Evolutionary conservation across 306 rosid genomes (phyloP), one percentile per base, ranked within the genome.

Genomic region (Prunus kanzakura): DNA sequence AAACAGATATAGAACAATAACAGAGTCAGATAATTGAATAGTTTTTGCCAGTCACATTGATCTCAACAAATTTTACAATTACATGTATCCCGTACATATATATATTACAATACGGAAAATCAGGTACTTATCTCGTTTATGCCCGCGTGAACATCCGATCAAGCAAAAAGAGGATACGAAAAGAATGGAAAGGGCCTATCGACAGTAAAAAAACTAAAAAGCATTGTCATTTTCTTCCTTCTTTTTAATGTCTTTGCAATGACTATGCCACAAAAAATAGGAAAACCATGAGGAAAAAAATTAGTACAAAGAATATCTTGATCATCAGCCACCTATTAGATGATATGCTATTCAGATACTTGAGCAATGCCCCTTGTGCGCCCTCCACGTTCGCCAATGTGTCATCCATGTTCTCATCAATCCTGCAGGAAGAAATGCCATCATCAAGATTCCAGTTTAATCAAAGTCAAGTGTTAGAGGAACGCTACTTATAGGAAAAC

Each of bases 311-410:
- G 96, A 96, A 96, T 83, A 96, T 96, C 89, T 96, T 96, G 90
- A 96, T 96, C 99, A 93, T 96, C 87, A 93, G 84, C 99, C 99
- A 96, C 91, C 96, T 91, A 83, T 96, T 96, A 64, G 99, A 96
- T 52, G 99, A 96, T 86, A 93, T 96, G 91, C 89, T 89, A 83
- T 86, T 93, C 79, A 96, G 88, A 86, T 96, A 96, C 91, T 96
- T 93, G 80, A 96, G 90, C 84, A 96, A 68, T 10, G 87, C 89
- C 69, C 96, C 98, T 83, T 96, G 98, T 55, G 97, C 96, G n/a
- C 98, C 99, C 77, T 96, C 99, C 56, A 96, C 98, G 4, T 93
- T 96, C 9, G 93, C 78, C 86, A 96, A 72, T 3, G 99, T 86
- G 83, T 96, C 99, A 16, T 96, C 97, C 97, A 92, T 96, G 87